Percentiles rank a stretch among this genome's conserved stretches.
Evolutionary conservation across 257 asterid species (phyloP).

Genomic region (Solanum acaule): DNA sequence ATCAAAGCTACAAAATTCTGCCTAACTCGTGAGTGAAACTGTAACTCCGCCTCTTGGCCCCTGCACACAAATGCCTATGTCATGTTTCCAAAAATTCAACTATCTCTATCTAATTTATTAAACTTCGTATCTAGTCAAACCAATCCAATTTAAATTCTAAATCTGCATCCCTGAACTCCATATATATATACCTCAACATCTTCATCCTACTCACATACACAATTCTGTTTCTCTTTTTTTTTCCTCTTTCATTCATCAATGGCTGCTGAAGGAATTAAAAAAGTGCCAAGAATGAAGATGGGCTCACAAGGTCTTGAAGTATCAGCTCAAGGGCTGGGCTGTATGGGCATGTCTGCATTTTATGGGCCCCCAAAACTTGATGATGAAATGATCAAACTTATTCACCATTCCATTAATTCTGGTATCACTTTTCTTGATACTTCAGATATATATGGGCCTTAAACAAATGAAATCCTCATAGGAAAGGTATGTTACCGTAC

Average conservation of each 20-base stretch:
- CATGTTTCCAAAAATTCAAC: too few relatives aligned
- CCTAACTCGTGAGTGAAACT: too few relatives aligned
- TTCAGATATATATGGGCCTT: slow-evolving; percentile 27
- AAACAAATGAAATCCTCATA: slow-evolving; percentile 29
- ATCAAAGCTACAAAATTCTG: too few relatives aligned
- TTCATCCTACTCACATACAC: neutral
- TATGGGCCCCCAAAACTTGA: slow-evolving; percentile 40
- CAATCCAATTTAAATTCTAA: too few relatives aligned
- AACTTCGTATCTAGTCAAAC: too few relatives aligned
- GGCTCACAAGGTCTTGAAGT: slow-evolving; percentile 34
- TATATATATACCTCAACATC: neutral
- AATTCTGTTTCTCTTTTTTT: neutral
- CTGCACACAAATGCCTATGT: too few relatives aligned
- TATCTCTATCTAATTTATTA: too few relatives aligned
- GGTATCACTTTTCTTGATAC: slow-evolving; percentile 35
- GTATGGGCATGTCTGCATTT: slow-evolving; percentile 34
- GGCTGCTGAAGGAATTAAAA: neutral
- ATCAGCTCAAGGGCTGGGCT: slow-evolving; percentile 31
- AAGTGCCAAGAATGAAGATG: slow-evolving; percentile 21
- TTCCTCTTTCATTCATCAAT: neutral
- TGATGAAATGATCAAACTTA: slow-evolving; percentile 31
- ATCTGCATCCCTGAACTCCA: too few relatives aligned
- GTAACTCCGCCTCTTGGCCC: too few relatives aligned
- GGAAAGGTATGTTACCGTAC: slow-evolving; percentile 9
- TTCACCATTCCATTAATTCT: slow-evolving; percentile 24